phyloP scores from a whole-genome alignment of 352 stramenopile species.

The Pythium pyrilobum region DNA sequence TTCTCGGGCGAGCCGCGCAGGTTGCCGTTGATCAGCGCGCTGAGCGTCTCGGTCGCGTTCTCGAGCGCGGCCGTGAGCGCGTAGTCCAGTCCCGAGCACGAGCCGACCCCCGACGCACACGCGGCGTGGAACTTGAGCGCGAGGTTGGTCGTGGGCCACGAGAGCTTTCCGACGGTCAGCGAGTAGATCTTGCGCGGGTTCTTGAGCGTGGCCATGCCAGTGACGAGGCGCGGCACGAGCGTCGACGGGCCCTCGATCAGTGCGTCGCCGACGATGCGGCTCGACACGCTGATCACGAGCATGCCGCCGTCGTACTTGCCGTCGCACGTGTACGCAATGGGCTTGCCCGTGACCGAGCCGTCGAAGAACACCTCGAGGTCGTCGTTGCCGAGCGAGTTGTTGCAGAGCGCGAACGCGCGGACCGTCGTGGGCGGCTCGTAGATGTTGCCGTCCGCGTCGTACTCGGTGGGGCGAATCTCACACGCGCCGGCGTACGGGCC shows the following conservation, averaged over 20 bases:
- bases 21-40: neutral
- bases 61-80: slow-evolving; percentile 13
- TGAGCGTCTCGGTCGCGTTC: slow-evolving; percentile 5
- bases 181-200: slow-evolving; percentile 43
- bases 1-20: slow-evolving; percentile 9
- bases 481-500: slow-evolving; percentile 8
- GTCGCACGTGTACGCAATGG: slow-evolving; percentile 22
- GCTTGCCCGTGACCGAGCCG: slow-evolving; percentile 5
- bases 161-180: slow-evolving; percentile 35
- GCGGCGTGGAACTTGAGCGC: slow-evolving; percentile 32
- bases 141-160: slow-evolving; percentile 33
- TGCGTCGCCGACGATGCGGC: slow-evolving; percentile 31
- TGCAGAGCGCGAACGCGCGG: slow-evolving; percentile 8
- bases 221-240: neutral
- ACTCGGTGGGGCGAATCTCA: slow-evolving; percentile 8
- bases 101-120: slow-evolving; percentile 13
- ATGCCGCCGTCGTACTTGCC: slow-evolving; percentile 15
- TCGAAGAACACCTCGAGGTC: slow-evolving; percentile 8
- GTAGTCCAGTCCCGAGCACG: slow-evolving; percentile 35
- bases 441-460: slow-evolving; percentile 1
- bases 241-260: slow-evolving; percentile 15
- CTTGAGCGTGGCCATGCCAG: slow-evolving; percentile 18
- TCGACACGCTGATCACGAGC: slow-evolving; percentile 40
- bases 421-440: slow-evolving; percentile 10
- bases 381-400: slow-evolving; percentile 9